A percentile compares a stretch with the other conserved stretches of the same genome.
Conservation (phyloP, 352 stramenopile species). For the Albugo candida region DNA sequence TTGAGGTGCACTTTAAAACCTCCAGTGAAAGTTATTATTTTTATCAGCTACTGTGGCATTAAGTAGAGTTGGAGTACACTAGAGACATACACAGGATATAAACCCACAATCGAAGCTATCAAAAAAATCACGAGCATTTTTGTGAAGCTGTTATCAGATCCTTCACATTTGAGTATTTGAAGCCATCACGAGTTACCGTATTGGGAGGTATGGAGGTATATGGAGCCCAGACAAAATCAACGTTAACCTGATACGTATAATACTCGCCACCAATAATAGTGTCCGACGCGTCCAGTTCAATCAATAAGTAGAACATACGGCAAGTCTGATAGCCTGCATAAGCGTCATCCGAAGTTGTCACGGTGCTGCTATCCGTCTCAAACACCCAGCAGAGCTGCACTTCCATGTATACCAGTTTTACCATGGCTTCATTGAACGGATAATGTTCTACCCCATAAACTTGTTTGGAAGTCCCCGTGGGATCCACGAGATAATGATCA, state of each 20-base stretch:
- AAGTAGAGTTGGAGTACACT: no score
- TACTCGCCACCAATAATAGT: not conserved
- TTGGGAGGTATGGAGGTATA: not conserved
- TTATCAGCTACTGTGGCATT: no score
- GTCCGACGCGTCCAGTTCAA: constrained; percentile 31
- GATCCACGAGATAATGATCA: constrained; percentile 6
- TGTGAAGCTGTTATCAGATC: not conserved
- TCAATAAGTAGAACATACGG: constrained; percentile 23
- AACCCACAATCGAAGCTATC: no score
- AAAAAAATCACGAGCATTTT: not conserved
- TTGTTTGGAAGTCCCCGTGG: constrained; percentile 2
- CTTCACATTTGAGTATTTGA: not conserved
- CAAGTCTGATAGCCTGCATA: constrained; percentile 33
- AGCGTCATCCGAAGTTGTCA: constrained; percentile 9
- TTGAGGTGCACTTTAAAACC: no score
- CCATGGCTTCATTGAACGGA: constrained; percentile 13
- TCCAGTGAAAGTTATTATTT: no score
- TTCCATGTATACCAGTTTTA: constrained; percentile 13
- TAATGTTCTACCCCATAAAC: constrained; percentile 11
- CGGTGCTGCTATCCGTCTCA: not conserved
- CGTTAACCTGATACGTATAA: not conserved
- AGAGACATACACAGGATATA: no score
- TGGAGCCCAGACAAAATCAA: not conserved
- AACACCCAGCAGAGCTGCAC: constrained; percentile 1
- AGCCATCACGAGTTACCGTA: not conserved